Conservation (phyloP, 2,329 filamentous ascomycete species). For the Penicillium psychrosexuale region DNA sequence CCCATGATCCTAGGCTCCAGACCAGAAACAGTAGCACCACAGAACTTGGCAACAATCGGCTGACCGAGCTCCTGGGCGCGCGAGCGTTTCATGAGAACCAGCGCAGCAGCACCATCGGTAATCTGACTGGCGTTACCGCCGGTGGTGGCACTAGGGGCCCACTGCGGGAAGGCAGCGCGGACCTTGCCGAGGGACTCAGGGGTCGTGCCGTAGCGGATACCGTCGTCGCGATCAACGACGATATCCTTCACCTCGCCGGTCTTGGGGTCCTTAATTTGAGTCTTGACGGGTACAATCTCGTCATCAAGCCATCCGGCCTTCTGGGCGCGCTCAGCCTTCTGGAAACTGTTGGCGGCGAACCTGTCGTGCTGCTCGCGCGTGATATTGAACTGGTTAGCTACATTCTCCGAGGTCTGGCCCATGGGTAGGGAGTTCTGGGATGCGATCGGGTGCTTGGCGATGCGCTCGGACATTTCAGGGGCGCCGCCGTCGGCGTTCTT, state of each 20-base stretch:
- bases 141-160: conserved; percentile 74
- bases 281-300: conserved; percentile 79
- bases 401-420: conserved; percentile 87
- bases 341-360: conserved; percentile 81
- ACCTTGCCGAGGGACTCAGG: conserved; percentile 80
- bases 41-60: conserved; percentile 82
- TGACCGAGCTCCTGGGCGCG: conserved; percentile 81
- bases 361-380: conserved; percentile 69
- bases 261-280: conserved; percentile 83
- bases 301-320: conserved; percentile 77
- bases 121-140: conserved; percentile 92
- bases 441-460: conserved; percentile 70
- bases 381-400: conserved; percentile 76
- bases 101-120: conserved; percentile 84
- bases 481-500: conserved; percentile 77
- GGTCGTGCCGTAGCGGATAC: conserved; percentile 77
- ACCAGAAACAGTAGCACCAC: conserved; percentile 75
- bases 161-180: conserved; percentile 75
- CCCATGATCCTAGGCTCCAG: conserved; percentile 91
- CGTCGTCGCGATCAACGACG: conserved; percentile 77
- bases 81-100: conserved; percentile 87
- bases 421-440: conserved; percentile 93
- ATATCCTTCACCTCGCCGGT: conserved; percentile 75
- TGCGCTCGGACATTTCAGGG: conserved; percentile 75
- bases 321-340: conserved; percentile 80